Evolutionary conservation across 2,329 filamentous ascomycete species (phyloP).

Genomic region (Colletotrichum theobromicola): DNA sequence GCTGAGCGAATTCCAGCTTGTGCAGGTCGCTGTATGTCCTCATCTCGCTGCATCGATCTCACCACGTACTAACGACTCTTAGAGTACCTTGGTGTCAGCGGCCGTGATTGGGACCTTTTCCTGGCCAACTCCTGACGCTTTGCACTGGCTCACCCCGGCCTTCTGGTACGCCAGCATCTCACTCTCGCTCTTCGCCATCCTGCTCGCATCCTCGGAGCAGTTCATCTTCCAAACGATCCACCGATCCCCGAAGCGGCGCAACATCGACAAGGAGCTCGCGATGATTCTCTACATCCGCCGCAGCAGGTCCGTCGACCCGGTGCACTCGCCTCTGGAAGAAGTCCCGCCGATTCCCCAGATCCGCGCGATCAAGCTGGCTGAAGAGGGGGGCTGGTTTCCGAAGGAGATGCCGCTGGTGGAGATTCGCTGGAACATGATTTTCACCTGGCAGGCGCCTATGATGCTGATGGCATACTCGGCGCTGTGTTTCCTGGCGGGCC

Average conservation of each 20-base stretch:
- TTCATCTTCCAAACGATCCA: conserved; percentile 30
- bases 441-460: conserved; percentile 33
- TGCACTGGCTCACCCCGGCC: conserved; percentile 28
- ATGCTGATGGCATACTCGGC: conserved; percentile 31
- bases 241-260: conserved; percentile 13
- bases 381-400: conserved; percentile 18
- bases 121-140: conserved; percentile 23
- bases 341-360: conserved; percentile 18
- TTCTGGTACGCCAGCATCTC: conserved; percentile 29
- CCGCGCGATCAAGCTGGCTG: conserved; percentile 8
- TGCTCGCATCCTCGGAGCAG: conserved; percentile 30
- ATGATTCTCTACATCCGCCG: conserved; percentile 24
- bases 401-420: conserved; percentile 18
- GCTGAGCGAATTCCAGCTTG: conserved; percentile 27
- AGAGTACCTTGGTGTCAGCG: conserved; percentile 29
- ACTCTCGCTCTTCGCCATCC: conserved; percentile 29
- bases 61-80: background rate
- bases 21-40: conserved; percentile 26
- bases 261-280: conserved; percentile 18
- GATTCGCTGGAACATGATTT: conserved; percentile 33
- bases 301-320: conserved; percentile 2
- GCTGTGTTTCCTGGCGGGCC: conserved; percentile 25
- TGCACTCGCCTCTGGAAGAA: conserved; percentile 13
- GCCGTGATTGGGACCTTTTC: conserved; percentile 33
- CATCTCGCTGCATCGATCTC: background rate